Evolutionary conservation across 768 basidiomycete genomes (phyloP), one percentile per base, ranked within the genome.

Genomic region (Boletus fagicola): DNA sequence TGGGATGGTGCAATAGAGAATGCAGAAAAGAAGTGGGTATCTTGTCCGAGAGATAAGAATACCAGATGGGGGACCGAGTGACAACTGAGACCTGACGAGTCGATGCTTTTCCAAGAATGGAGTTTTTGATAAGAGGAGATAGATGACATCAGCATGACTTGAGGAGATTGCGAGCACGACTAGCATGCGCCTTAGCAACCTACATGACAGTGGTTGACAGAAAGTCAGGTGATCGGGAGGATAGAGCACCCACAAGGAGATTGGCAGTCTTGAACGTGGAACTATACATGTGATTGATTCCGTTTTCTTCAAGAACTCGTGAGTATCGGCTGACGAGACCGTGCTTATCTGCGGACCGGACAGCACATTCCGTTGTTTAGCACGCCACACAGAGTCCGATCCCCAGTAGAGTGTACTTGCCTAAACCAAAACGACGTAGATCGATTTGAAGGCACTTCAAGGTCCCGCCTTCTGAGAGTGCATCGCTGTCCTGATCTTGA

Each of bases 251-350:
- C 63, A 91, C 88, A 63, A 91, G 75, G 33, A 92, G 71, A 71
- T 92, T 92, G 54, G 90, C 90, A 7, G 87, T 88, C 73, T 88
- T 88, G 68, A 84, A 87, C n/a, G 90, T 90, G 44, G 88, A 89
- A 56, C 85, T 87, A 67, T 91, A 92, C 82, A 92, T 87, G 67
- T 90, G 88, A 72, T 90, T 88, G 67, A 92, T 86, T 12, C 83
- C 82, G 63, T 86, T 86, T 61, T 82, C 78, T 55, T 87, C 86
- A 13, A 92, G 80, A 22, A 89, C 81, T 9, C 82, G 81, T 22
- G 90, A 89, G 67, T 89, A 90, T 39, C 84, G 82, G 68, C 83
- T 88, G 47, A 91, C 88, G 9, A 92, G 78, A 35, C 90, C 90
- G 61, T 88, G 80, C 64, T 88, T 89, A 66, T 92, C 90, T 87